Percentiles rank a stretch among this genome's conserved stretches.
Conservation (phyloP, 2,329 filamentous ascomycete species). For the Curvularia hawaiiensis region DNA sequence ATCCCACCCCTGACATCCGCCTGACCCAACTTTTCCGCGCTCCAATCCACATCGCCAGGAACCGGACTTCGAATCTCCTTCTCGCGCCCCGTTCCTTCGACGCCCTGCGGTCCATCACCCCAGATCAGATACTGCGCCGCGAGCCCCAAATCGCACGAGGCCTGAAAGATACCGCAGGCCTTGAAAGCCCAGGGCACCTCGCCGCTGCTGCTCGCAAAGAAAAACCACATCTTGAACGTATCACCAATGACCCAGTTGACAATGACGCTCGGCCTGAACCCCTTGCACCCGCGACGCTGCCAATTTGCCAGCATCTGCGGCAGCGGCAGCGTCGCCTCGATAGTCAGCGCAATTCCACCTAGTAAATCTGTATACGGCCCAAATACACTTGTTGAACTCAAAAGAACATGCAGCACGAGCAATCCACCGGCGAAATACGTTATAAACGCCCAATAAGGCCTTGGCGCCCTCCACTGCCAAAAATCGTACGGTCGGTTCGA, state of each 20-base stretch:
- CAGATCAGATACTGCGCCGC: constrained; percentile 69
- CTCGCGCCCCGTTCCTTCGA: constrained; percentile 16
- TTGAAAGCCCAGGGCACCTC: constrained; percentile 79
- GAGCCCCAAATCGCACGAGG: constrained; percentile 73
- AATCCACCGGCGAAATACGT: constrained; percentile 68
- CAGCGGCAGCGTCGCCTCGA: constrained; percentile 81
- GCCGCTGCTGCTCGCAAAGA: constrained; percentile 75
- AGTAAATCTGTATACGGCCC: constrained; percentile 68
- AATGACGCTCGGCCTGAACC: constrained; percentile 77
- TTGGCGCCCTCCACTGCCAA: constrained; percentile 79
- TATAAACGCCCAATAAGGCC: constrained; percentile 82
- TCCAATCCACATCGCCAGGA: constrained; percentile 22
- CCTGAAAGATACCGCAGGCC: constrained; percentile 81
- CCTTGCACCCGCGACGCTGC: constrained; percentile 71
- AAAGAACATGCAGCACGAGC: constrained; percentile 67
- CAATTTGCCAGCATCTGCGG: constrained; percentile 78
- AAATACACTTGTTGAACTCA: constrained; percentile 66
- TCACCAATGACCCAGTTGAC: constrained; percentile 81
- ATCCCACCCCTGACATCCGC: constrained; percentile 17
- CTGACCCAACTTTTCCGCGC: constrained; percentile 20
- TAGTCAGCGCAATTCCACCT: constrained; percentile 75
- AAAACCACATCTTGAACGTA: constrained; percentile 77
- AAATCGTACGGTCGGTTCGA: constrained; percentile 72
- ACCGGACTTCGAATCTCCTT: constrained; percentile 35
- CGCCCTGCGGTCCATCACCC: constrained; percentile 34